These are phyloP conservation scores for Salix purpurea DNA, from an alignment of 345 rosid species.

Conservation along the genomic window DNA sequence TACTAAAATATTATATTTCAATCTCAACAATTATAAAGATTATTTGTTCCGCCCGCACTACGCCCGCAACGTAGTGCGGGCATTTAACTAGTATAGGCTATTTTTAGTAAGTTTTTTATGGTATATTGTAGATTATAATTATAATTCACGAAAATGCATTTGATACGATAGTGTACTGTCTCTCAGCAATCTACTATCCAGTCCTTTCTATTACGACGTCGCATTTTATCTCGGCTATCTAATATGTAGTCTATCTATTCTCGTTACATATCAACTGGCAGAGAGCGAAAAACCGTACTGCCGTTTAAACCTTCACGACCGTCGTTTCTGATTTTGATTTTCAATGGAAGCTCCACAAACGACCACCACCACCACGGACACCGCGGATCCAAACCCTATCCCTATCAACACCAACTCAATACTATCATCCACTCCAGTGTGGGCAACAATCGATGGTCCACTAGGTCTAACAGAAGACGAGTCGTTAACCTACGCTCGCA, in stretches of 20 bases:
- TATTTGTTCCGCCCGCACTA: too few relatives aligned
- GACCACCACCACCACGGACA: conserved; percentile 14
- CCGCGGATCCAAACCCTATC: conserved; percentile 22
- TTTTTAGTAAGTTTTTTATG: too few relatives aligned
- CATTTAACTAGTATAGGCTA: too few relatives aligned
- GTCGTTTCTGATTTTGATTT: background rate
- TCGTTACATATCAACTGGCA: background rate
- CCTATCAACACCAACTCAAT: conserved; percentile 26
- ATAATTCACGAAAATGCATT: too few relatives aligned
- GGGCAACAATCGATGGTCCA: conserved; percentile 92
- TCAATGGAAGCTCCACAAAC: conserved; percentile 57
- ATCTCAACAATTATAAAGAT: too few relatives aligned
- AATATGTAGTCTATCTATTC: background rate
- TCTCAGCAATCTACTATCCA: too few relatives aligned
- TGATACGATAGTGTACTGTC: too few relatives aligned
- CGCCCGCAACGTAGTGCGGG: too few relatives aligned
- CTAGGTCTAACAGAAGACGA: conserved; percentile 84
- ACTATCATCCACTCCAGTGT: conserved; percentile 47
- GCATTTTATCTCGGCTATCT: background rate
- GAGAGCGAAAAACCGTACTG: background rate
- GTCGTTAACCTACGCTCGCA: conserved; percentile 71
- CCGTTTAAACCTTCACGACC: background rate
- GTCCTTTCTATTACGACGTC: background rate
- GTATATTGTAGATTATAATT: too few relatives aligned
- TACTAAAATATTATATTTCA: too few relatives aligned